Base-by-base conservation (phyloP, 208 protist genomes). In the Leishmania arabica region DNA sequence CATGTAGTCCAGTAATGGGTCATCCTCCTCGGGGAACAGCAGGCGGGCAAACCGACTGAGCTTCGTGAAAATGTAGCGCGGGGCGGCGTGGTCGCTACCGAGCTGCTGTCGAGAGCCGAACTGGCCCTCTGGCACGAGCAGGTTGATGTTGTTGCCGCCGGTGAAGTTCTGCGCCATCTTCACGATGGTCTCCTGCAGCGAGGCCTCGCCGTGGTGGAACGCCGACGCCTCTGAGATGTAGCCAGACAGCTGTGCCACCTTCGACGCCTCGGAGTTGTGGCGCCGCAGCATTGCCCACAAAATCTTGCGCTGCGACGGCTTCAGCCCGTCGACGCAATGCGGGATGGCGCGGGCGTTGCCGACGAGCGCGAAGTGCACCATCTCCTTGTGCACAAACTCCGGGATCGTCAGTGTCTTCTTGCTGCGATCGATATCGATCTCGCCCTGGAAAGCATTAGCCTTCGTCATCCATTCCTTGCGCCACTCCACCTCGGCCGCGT, bases 181-280 rank as follows among this genome's bases (percentile, higher is more conserved):
- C 60, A 99, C 92, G 62, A 99, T 99, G 27, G 99, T 99, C 56
- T 95, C 88, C 62, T 96, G 91, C 56, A 99, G 92, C n/a, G 95
- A 98, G 54, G 77, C 76, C 89, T 99, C 99, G 69, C 99, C 99
- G 89, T 99, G 99, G 90, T 99, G 99, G 88, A 99, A 99, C 24
- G 99, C 88, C 21, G 97, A 98, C 34, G 97, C 90, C 88, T 99
- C 99, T 34, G 98, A 95, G 62, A 99, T 96, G 90, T 99, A 99
- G 79, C 99, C 99, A 31, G 97, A 98, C 8, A 99, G 95, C 92
- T 99, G 99, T 13, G 99, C 97, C 21, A 99, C 99, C 89, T 99
- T 99, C 2, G 99, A 92, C 40, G 99, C 98, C 56, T 99, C 94
- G 70, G 85, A 97, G 71, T 99, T 99, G 82, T 79, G 65, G 45